These are phyloP conservation scores for Artomyces pyxidatus DNA, from an alignment of 768 basidiomycete genomes.

Conservation along the genomic window DNA sequence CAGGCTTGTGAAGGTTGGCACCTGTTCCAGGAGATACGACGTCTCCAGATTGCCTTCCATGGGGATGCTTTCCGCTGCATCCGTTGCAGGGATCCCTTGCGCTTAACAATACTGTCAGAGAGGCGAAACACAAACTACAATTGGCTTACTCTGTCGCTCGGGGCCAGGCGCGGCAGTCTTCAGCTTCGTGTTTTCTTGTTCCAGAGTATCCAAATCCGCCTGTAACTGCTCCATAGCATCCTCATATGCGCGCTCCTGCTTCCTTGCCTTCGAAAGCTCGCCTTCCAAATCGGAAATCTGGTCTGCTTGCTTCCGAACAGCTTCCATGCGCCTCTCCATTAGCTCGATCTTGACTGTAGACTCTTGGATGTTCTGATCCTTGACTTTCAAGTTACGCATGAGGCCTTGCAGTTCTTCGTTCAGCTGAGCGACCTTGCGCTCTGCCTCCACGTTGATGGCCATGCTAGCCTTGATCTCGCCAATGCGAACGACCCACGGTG, in stretches of 20 bases:
- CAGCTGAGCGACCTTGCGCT: constrained; percentile 76
- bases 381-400: constrained; percentile 72
- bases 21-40: constrained; percentile 83
- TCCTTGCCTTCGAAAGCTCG: constrained; percentile 71
- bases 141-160: constrained; percentile 59
- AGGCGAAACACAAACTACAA: neutral
- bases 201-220: constrained; percentile 75
- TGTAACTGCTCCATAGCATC: constrained; percentile 93
- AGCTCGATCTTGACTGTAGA: constrained; percentile 87
- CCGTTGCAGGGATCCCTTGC: constrained; percentile 41
- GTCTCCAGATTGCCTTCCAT: constrained; percentile 83
- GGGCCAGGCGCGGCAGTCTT: constrained; percentile 58
- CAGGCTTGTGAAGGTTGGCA: too few relatives aligned
- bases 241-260: constrained; percentile 85
- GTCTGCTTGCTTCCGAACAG: constrained; percentile 86
- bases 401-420: constrained; percentile 89
- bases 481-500: constrained; percentile 83
- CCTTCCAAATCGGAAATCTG: constrained; percentile 71
- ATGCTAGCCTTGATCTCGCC: constrained; percentile 75
- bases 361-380: constrained; percentile 89
- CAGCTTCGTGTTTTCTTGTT: constrained; percentile 82
- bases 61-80: constrained; percentile 53
- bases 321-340: constrained; percentile 89
- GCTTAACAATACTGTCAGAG: constrained; percentile 11
- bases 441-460: constrained; percentile 87